Evolutionary conservation across 306 rosid species (phyloP).

Genomic region (Trifolium dubium): DNA sequence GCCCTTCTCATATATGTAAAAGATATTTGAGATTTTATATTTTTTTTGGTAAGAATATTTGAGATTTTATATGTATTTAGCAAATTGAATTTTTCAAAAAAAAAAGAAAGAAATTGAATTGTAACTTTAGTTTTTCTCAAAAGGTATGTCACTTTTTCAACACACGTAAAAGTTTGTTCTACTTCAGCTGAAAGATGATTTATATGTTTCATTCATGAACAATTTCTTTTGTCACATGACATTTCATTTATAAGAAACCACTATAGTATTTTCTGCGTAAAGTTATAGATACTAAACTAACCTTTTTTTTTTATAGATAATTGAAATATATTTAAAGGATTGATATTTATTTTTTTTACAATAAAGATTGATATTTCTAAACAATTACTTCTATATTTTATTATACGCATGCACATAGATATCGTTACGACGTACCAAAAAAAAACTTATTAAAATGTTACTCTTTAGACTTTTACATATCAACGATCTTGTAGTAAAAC

Average conservation of each 20-base stretch:
- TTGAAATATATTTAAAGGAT: too few species aligned
- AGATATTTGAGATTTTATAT: slow-evolving; percentile 23
- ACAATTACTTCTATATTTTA: too few species aligned
- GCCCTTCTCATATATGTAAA: slow-evolving; percentile 40
- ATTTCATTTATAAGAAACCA: neutral
- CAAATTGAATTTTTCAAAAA: slow-evolving; percentile 28
- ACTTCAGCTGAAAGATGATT: neutral
- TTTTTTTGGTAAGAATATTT: slow-evolving; percentile 24
- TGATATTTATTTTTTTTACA: too few species aligned
- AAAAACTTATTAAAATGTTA: too few species aligned
- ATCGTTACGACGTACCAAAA: too few species aligned
- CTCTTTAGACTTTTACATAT: too few species aligned
- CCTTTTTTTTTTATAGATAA: too few species aligned
- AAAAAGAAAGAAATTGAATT: neutral
- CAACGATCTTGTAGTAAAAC: too few species aligned
- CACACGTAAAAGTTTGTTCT: neutral
- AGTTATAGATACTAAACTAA: too few species aligned
- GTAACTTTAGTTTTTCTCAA: slow-evolving; percentile 2
- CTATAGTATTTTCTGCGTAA: too few species aligned
- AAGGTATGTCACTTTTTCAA: slow-evolving; percentile 1
- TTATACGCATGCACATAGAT: too few species aligned
- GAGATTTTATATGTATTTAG: slow-evolving; percentile 3
- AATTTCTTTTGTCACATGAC: neutral
- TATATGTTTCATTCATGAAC: neutral
- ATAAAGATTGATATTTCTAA: too few species aligned